A percentile compares a stretch with the other conserved stretches of the same genome.
phyloP scores from a whole-genome alignment of 2,329 filamentous ascomycete species.

The Talaromyces verruculosus region DNA sequence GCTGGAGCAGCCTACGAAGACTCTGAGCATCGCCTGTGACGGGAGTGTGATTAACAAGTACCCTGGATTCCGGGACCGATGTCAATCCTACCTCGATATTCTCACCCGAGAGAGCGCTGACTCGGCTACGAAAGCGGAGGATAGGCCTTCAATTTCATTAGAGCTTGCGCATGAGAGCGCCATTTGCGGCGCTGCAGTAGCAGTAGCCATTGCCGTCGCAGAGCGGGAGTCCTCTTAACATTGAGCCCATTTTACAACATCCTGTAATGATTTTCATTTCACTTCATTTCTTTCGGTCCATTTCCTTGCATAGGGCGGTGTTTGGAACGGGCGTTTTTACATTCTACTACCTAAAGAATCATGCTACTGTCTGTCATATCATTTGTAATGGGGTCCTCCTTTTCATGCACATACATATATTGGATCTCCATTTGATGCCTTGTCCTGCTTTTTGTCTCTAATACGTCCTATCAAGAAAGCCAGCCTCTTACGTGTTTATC shows the following conservation, averaged over 20 bases:
- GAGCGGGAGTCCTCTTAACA: conserved; percentile 25
- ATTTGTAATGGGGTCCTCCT: conserved; percentile 13
- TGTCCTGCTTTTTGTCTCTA: conserved; percentile 1
- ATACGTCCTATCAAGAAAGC: conserved; percentile 7
- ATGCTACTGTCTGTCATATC: not conserved
- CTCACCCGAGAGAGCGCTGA: conserved; percentile 36
- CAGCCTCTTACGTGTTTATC: conserved; percentile 16
- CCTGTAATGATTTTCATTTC: conserved; percentile 17
- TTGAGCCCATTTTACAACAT: not conserved
- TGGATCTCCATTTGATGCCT: conserved; percentile 17
- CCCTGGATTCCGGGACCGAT: conserved; percentile 48
- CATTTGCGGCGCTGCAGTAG: conserved; percentile 49
- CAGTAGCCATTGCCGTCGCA: conserved; percentile 46
- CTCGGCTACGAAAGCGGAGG: conserved; percentile 15
- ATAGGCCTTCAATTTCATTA: conserved; percentile 37
- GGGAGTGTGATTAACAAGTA: conserved; percentile 56
- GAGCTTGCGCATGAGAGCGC: conserved; percentile 46
- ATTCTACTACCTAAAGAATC: not conserved
- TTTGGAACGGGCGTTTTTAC: conserved; percentile 12
- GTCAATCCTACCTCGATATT: conserved; percentile 46
- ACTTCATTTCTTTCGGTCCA: conserved; percentile 10
- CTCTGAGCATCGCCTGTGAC: conserved; percentile 51
- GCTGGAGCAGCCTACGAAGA: conserved; percentile 32
- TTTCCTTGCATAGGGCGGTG: conserved; percentile 22
- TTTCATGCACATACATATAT: conserved; percentile 15